Evolutionary conservation across 2,329 filamentous ascomycete species (phyloP), one percentile per base, ranked within the genome.

Genomic region (Acephala macrosclerotiorum): DNA sequence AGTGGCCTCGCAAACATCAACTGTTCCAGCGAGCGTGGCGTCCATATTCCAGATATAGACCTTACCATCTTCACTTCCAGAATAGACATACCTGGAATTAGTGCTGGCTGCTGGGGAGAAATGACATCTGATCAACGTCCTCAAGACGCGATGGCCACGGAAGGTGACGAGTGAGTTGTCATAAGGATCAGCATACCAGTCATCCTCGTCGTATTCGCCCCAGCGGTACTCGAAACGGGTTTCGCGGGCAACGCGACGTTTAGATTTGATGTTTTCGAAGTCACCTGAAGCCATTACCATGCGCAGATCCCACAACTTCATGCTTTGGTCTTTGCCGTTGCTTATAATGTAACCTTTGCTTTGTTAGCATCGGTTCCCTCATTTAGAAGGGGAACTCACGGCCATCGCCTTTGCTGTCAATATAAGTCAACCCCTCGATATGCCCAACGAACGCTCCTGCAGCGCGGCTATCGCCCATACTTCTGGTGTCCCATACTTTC

Each of bases 151-250:
- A 79, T 99, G 96, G 11, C 95, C 95, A 29, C 93, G 88, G 84
- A 96, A 98, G 0, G 95, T 97, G 56, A 98, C 96, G 2, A 97
- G 82, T 0, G 92, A 96, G 81, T 95, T 97, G 78, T 98, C 96
- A 73, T 94, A 80, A 0, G 91, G 91, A 77, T 97, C 91, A 1
- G 89, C 88, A 66, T 87, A 87, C 83, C 88, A 93, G 72, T 88
- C 81, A 25, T 85, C 80, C 9, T 88, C 85, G 72, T 90, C 84
- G 77, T 92, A 94, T 12, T 80, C 80, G 58, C 87, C 85, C 77
- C 85, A 88, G 16, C 92, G 88, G 77, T 95, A 96, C 77, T 96
- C 92, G 74, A 92, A 95, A 67, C 85, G 83, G 53, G 85, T 87
- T 20, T 73, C 69, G 26, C 77, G 76, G 25, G 78, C 77, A 0